Percentiles rank a stretch among this genome's conserved stretches.
Conservation (phyloP, 371 early-diverging fungal species). For the Dinochytrium kinnereticum region DNA sequence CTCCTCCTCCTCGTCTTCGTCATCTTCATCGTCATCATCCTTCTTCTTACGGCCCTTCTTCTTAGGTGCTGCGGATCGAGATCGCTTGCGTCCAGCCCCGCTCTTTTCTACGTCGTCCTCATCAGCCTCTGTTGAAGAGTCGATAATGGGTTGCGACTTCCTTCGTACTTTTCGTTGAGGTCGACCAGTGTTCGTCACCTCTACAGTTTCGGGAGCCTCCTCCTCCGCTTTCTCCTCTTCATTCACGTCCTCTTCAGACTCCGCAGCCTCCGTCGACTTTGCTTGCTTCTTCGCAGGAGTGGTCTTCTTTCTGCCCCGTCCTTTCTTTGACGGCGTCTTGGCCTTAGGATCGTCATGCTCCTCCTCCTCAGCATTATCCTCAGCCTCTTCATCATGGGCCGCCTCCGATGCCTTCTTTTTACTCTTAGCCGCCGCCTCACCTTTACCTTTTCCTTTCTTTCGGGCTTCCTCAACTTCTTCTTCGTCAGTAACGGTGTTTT, state of each 20-base stretch:
- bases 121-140: not conserved
- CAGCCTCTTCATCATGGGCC: slow-evolving; percentile 1
- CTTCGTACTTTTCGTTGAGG: not conserved
- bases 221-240: not conserved
- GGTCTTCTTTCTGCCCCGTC: not conserved
- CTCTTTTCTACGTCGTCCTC: not conserved
- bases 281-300: not conserved
- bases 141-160: not conserved
- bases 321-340: not conserved
- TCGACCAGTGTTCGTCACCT: not conserved
- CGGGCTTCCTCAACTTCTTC: not conserved
- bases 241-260: not conserved
- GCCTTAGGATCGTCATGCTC: slow-evolving; percentile 18
- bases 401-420: not conserved
- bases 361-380: slow-evolving; percentile 18
- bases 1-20: not conserved
- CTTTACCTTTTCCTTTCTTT: not conserved
- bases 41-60: not conserved
- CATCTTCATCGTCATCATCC: not conserved
- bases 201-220: not conserved
- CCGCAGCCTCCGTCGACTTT: not conserved
- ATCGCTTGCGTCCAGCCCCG: not conserved
- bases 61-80: not conserved
- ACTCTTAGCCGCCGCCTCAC: not conserved
- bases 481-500: not conserved